These are phyloP conservation scores for Tulasnella sp. DNA, from an alignment of 768 basidiomycete genomes.

Conservation along the genomic window DNA sequence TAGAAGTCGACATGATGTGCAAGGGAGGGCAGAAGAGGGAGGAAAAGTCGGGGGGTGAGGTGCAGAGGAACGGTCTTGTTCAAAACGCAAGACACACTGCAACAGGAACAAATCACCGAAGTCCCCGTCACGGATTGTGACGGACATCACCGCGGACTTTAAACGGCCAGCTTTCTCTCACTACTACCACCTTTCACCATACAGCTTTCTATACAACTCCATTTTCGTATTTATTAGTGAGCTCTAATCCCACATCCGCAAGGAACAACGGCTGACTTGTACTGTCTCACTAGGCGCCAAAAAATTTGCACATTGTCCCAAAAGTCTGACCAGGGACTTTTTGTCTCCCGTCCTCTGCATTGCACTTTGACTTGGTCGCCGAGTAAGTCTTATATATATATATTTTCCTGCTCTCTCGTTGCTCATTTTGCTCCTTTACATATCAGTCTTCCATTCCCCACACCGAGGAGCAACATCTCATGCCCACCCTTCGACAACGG, in stretches of 20 bases:
- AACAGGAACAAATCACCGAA: background rate
- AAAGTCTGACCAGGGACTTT: background rate
- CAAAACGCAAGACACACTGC: background rate
- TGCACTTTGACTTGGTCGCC: background rate
- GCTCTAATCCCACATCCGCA: background rate
- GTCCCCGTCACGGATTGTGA: background rate
- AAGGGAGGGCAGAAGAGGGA: background rate
- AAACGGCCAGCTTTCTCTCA: background rate
- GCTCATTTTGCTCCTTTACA: background rate
- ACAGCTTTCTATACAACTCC: background rate
- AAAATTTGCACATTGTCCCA: no score
- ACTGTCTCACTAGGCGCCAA: background rate
- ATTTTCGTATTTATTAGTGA: background rate
- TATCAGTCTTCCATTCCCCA: background rate
- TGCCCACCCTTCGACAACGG: background rate
- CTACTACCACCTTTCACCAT: background rate
- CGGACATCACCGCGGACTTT: background rate
- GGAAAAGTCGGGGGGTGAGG: background rate
- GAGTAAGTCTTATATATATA: background rate
- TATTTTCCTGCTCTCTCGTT: background rate
- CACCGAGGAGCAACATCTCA: background rate
- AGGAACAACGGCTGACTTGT: background rate
- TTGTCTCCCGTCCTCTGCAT: background rate
- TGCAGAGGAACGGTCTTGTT: slow-evolving; percentile 14
- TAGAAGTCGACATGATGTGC: slow-evolving; percentile 20